phyloP scores from a whole-genome alignment of 257 asterid species.

The Solanum arcanum region DNA sequence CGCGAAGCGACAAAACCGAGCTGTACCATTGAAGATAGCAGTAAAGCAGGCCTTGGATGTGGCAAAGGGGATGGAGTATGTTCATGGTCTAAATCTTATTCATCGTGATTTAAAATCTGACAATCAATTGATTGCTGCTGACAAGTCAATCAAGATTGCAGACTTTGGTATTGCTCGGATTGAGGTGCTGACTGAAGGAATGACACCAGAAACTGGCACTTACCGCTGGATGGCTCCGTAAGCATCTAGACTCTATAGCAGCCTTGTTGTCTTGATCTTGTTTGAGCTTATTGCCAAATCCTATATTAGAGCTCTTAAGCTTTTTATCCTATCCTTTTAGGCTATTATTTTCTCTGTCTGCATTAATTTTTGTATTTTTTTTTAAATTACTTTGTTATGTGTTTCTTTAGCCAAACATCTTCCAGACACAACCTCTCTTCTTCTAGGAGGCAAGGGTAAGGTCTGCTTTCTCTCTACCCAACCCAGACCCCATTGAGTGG shows the following conservation, averaged over 20 bases:
- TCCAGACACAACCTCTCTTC: no score
- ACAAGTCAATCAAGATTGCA: slow-evolving; percentile 86
- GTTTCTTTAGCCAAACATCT: not conserved
- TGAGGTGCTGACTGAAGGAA: slow-evolving; percentile 96
- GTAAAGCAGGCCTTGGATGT: slow-evolving; percentile 98
- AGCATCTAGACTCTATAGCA: slow-evolving; percentile 19
- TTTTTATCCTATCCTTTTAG: no score
- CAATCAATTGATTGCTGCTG: slow-evolving; percentile 83
- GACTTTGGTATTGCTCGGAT: slow-evolving; percentile 98
- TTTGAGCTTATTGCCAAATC: not conserved
- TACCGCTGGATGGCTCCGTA: slow-evolving; percentile 99
- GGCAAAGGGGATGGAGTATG: slow-evolving; percentile 94
- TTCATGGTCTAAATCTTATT: slow-evolving; percentile 71
- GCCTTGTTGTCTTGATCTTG: not conserved
- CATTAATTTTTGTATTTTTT: not conserved
- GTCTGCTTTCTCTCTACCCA: no score
- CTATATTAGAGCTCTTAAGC: not conserved
- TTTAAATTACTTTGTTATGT: not conserved
- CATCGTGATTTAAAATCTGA: slow-evolving; percentile 93
- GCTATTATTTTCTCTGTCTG: not conserved
- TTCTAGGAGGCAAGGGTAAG: no score
- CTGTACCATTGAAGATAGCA: slow-evolving; percentile 88
- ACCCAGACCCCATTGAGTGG: no score
- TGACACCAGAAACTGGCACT: slow-evolving; percentile 99
- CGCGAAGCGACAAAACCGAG: slow-evolving; percentile 63